Base-by-base conservation (phyloP, 306 rosid species). In the Medicago ruthenica region DNA sequence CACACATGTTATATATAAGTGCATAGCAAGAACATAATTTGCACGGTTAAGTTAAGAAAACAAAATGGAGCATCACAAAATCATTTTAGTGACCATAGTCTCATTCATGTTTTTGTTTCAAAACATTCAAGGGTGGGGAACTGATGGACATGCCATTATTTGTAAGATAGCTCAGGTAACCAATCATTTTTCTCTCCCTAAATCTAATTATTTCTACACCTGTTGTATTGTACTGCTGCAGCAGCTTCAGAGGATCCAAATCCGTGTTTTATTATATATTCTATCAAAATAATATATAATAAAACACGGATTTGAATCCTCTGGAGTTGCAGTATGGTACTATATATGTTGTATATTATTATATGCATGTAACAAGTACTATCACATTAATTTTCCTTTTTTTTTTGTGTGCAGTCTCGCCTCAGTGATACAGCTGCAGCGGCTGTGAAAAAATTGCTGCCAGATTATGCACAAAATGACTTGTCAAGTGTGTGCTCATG, bases 151-250 rank as follows among this genome's bases (percentile, higher is more conserved):
- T 71, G 79, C 78, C 58, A 79, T 85, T 16, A 9, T 77, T 65
- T 90, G 98, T 55, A 85, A 71, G 71, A 86, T 93, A 67, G 98
- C 97, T 71, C 98, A 89, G 91, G 97, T 87, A 31, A 63, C 45
- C 11, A 40, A 45, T 45, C 16, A 45, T 45, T n/a, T 45, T 13
- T 45, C 16, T 45, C 51, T 13, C 7, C 7, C 7, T 6, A 34
- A 34, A 34, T 34, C 37, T 34, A 34, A 34, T 34, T 34, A 34
- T 34, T 34, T 34, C 37, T 34, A 34, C 37, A 27, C 4, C 31
- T 27, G 4, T 27, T 27, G 31, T 27, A 27, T 27, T 27, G 4
- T 27, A 27, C 31, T 27, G 31, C n/a, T n/a, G n/a, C n/a, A n/a
- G n/a, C 31, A 34, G 37, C 7, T 34, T 34, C 7, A 34, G 36